Conservation (phyloP, 73 alveolate species). For the Paramecium sonneborni region DNA sequence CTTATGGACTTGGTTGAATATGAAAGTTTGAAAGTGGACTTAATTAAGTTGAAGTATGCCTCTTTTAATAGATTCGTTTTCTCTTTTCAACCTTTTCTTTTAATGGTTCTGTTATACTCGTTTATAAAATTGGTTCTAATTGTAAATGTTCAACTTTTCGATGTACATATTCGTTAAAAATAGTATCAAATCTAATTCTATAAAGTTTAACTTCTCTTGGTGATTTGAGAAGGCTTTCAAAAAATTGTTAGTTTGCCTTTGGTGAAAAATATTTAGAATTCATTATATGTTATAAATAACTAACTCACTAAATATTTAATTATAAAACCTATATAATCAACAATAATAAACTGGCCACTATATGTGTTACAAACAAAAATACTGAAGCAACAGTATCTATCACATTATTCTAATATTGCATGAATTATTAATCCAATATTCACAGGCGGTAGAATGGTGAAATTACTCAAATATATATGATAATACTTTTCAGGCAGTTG, state of each 20-base stretch:
- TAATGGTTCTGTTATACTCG: not conserved
- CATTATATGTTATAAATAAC: not conserved
- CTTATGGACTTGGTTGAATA: not conserved
- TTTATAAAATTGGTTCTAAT: not conserved
- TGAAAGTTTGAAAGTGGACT: not conserved
- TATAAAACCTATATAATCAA: not conserved
- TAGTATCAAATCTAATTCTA: not conserved
- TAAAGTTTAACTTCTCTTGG: not conserved
- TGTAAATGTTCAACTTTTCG: not conserved
- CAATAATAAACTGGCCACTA: too few relatives aligned
- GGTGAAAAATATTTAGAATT: constrained; percentile 20
- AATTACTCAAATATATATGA: too few relatives aligned
- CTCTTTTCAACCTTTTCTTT: not conserved
- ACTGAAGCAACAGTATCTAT: too few relatives aligned
- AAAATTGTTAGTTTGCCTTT: not conserved
- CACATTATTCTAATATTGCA: too few relatives aligned
- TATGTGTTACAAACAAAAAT: too few relatives aligned
- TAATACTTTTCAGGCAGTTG: too few relatives aligned
- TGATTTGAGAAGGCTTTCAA: not conserved
- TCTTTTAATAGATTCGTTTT: not conserved
- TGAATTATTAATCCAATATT: too few relatives aligned
- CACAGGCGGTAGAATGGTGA: too few relatives aligned
- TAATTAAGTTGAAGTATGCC: not conserved
- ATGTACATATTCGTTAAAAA: not conserved
- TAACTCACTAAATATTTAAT: not conserved